Percentiles rank a stretch among this genome's conserved stretches.
These are phyloP conservation scores for Mariannaea elegans DNA, from an alignment of 2,329 filamentous ascomycete genomes.

Conservation along the genomic window DNA sequence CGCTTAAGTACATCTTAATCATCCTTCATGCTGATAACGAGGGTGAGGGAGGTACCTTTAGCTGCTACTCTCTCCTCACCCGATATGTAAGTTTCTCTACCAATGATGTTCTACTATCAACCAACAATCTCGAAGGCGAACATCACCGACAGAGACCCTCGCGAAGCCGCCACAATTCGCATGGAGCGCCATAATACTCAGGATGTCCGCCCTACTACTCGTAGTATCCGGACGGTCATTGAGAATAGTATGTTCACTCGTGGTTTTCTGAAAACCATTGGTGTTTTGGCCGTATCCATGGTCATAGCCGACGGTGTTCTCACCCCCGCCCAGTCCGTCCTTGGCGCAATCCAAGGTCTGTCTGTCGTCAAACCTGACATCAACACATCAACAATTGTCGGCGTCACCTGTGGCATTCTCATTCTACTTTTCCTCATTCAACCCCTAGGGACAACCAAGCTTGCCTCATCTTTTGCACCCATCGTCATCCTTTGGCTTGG, in stretches of 20 bases:
- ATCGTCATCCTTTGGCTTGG: constrained; percentile 71
- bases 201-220: not conserved
- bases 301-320: constrained; percentile 71
- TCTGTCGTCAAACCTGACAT: constrained; percentile 65
- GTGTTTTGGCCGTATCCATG: constrained; percentile 71
- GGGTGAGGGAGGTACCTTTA: constrained; percentile 74
- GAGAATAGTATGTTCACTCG: constrained; percentile 62
- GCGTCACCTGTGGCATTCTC: constrained; percentile 69
- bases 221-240: constrained; percentile 58
- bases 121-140: constrained; percentile 45
- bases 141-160: constrained; percentile 66
- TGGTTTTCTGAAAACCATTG: constrained; percentile 64
- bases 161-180: constrained; percentile 44
- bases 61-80: constrained; percentile 69
- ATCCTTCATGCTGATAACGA: constrained; percentile 72
- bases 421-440: constrained; percentile 69
- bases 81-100: constrained; percentile 48
- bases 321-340: constrained; percentile 73
- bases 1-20: constrained; percentile 72
- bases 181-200: constrained; percentile 3
- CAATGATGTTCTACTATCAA: not conserved
- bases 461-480: constrained; percentile 68
- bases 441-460: constrained; percentile 67
- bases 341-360: constrained; percentile 71
- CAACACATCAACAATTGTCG: constrained; percentile 63